These are phyloP conservation scores for Pilasporangium apinafurcum DNA, from an alignment of 352 stramenopile species.

Conservation along the genomic window DNA sequence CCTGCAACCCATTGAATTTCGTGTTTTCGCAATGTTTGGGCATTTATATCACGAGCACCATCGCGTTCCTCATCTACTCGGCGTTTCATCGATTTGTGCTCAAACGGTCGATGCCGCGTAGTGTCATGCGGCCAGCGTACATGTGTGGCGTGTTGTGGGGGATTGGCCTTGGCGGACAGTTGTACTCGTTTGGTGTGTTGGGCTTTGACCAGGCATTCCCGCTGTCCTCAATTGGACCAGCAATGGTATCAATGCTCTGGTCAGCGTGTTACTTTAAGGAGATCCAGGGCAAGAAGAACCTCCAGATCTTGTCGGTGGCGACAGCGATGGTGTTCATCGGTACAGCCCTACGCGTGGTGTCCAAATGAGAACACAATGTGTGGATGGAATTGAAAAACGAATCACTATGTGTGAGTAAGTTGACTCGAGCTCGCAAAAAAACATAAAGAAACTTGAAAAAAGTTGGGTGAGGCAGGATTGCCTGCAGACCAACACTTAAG, in stretches of 20 bases:
- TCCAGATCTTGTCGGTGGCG: slow-evolving; percentile 45
- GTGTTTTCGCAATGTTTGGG: slow-evolving; percentile 81
- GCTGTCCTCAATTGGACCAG: slow-evolving; percentile 69
- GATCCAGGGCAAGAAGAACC: slow-evolving; percentile 64
- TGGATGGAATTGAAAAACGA: too few species aligned
- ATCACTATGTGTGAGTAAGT: too few species aligned
- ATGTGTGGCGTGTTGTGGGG: slow-evolving; percentile 76
- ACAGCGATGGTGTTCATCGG: slow-evolving; percentile 63
- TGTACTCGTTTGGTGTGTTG: slow-evolving; percentile 65
- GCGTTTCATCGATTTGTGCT: slow-evolving; percentile 72
- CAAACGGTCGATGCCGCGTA: slow-evolving; percentile 68
- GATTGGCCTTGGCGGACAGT: slow-evolving; percentile 54
- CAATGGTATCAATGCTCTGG: slow-evolving; percentile 84
- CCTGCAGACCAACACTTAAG: too few species aligned
- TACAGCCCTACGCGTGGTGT: slow-evolving; percentile 60
- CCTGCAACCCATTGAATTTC: slow-evolving; percentile 78
- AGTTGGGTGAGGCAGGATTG: too few species aligned
- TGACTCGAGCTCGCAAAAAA: too few species aligned
- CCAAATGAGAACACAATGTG: slow-evolving; percentile 22
- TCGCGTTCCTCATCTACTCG: slow-evolving; percentile 74
- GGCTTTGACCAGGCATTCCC: slow-evolving; percentile 83
- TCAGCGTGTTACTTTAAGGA: slow-evolving; percentile 78
- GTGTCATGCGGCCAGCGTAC: slow-evolving; percentile 75
- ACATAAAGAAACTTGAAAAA: too few species aligned
- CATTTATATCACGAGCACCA: slow-evolving; percentile 72